Conservation (phyloP, 306 rosid species). For the Fagus crenata region DNA sequence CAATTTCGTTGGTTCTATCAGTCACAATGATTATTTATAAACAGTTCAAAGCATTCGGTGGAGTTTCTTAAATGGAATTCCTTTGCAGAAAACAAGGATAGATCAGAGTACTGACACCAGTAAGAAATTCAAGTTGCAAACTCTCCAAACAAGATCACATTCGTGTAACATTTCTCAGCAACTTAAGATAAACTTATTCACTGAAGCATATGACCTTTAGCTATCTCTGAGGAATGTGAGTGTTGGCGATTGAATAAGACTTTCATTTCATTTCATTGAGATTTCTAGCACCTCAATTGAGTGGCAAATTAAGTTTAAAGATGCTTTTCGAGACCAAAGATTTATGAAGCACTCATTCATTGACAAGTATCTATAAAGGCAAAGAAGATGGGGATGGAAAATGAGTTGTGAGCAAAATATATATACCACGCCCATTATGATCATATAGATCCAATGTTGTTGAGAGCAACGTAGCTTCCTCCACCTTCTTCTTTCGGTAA, state of each 20-base stretch:
- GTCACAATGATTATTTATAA: background rate
- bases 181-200: background rate
- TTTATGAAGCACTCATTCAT: slow-evolving; percentile 2
- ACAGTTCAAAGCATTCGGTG: slow-evolving; percentile 6
- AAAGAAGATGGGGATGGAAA: background rate
- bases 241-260: background rate
- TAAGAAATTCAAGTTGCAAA: background rate
- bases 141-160: background rate
- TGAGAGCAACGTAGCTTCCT: slow-evolving; percentile 25
- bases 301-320: background rate
- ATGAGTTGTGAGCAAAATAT: slow-evolving; percentile 11
- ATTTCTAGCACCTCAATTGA: background rate
- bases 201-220: no score
- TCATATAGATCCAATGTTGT: slow-evolving; percentile 44
- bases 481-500: slow-evolving; percentile 54
- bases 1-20: background rate
- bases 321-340: slow-evolving; percentile 6
- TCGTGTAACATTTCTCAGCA: background rate
- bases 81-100: background rate
- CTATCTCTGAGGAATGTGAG: background rate
- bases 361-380: slow-evolving; percentile 13
- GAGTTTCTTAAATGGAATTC: slow-evolving; percentile 11
- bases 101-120: background rate
- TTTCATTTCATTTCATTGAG: background rate
- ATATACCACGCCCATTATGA: slow-evolving; percentile 49